Conservation (phyloP, 1,284 basidiomycete genomes). For the Mycena sp. region DNA sequence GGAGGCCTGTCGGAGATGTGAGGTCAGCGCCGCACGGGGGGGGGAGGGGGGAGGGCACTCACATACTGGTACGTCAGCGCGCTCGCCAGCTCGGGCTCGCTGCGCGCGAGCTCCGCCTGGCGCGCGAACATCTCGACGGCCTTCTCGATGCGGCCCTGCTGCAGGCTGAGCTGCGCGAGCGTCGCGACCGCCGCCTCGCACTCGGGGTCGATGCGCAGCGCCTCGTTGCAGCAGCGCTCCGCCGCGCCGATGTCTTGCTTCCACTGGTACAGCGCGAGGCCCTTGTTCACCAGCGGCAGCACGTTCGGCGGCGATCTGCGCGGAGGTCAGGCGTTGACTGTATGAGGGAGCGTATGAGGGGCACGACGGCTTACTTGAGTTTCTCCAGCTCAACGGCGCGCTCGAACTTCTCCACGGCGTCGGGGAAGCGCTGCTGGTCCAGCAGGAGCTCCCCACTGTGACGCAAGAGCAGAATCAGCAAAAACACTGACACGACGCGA, state of each 20-base stretch:
- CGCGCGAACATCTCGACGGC: slow-evolving; percentile 91
- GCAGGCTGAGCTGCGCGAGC: slow-evolving; percentile 92
- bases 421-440: slow-evolving; percentile 91
- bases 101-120: slow-evolving; percentile 88
- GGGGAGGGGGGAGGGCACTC: slow-evolving; percentile 8
- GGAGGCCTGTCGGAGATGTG: slow-evolving; percentile 67
- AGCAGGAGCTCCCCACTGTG: slow-evolving; percentile 92
- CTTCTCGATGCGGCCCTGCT: slow-evolving; percentile 90
- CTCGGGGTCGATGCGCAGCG: slow-evolving; percentile 88
- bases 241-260: slow-evolving; percentile 90
- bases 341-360: background rate
- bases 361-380: slow-evolving; percentile 56
- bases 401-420: slow-evolving; percentile 97
- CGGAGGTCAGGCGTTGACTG: background rate
- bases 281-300: slow-evolving; percentile 97
- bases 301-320: slow-evolving; percentile 77
- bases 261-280: slow-evolving; percentile 95
- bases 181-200: slow-evolving; percentile 98
- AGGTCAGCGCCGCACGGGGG: background rate
- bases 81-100: slow-evolving; percentile 90
- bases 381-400: slow-evolving; percentile 91
- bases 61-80: slow-evolving; percentile 91
- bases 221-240: slow-evolving; percentile 89
- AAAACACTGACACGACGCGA: background rate
- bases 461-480: slow-evolving; percentile 10